A percentile compares a stretch with the other conserved stretches of the same genome.
phyloP scores from a whole-genome alignment of 352 stramenopile genomes.

The Porosira glacialis region DNA sequence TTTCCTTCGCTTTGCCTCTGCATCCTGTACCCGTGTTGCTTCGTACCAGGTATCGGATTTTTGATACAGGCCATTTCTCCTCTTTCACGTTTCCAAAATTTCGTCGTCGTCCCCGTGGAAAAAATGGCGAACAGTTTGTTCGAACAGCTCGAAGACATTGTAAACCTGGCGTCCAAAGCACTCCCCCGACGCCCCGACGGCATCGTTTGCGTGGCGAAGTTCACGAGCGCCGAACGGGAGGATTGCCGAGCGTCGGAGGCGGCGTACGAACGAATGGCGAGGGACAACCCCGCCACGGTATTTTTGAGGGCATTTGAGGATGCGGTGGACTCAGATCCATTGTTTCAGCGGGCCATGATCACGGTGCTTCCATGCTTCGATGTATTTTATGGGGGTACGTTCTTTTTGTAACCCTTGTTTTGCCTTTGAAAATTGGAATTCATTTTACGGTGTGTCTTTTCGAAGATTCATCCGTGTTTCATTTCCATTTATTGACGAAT shows the following conservation, averaged over 20 bases:
- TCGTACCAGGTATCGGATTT: no score
- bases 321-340: conserved; percentile 49
- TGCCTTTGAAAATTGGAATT: no score
- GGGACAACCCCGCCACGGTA: conserved; percentile 59
- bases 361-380: conserved; percentile 41
- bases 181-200: conserved; percentile 66
- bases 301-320: conserved; percentile 69
- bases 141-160: conserved; percentile 69
- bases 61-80: no score
- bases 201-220: conserved; percentile 68
- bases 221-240: conserved; percentile 22
- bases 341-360: conserved; percentile 50
- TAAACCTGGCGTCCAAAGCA: conserved; percentile 49
- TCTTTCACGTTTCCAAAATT: no score
- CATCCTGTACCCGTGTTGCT: no score
- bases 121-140: conserved; percentile 43
- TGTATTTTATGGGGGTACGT: conserved; percentile 37
- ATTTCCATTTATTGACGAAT: no score
- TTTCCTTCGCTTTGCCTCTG: no score
- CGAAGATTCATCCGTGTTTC: no score
- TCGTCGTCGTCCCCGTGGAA: no score
- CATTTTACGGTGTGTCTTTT: no score
- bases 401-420: no score
- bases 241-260: conserved; percentile 57
- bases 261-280: conserved; percentile 60